A percentile compares a stretch with the other conserved stretches of the same genome.
Conservation (phyloP, 177 flowering plant species). For the Vitis hybrid region DNA sequence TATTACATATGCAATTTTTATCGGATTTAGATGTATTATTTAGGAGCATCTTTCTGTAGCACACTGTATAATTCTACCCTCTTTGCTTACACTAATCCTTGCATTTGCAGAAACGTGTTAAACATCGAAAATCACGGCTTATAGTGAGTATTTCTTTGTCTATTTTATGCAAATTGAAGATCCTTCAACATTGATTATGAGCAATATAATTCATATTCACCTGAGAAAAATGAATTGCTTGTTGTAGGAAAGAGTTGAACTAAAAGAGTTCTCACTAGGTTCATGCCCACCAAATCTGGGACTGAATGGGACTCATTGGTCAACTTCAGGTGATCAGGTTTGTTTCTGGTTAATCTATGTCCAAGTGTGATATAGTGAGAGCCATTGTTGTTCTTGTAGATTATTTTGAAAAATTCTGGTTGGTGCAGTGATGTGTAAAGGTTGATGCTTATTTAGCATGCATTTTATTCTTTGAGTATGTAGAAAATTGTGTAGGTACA, state of each 20-base stretch:
- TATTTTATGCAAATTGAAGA: background rate
- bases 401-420: background rate
- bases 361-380: too few species aligned
- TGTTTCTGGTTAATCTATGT: slow-evolving; percentile 22
- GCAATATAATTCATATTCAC: slow-evolving; percentile 4
- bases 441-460: too few species aligned
- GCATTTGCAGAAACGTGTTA: slow-evolving; percentile 75
- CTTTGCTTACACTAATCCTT: too few species aligned
- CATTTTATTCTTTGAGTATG: too few species aligned
- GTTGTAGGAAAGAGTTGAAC: slow-evolving; percentile 69
- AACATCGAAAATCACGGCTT: slow-evolving; percentile 63
- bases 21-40: too few species aligned
- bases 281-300: slow-evolving; percentile 79
- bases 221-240: background rate
- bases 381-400: too few species aligned
- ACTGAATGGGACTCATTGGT: slow-evolving; percentile 78
- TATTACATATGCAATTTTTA: too few species aligned
- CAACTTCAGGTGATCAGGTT: slow-evolving; percentile 81
- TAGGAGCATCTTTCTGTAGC: too few species aligned
- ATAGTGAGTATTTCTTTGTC: slow-evolving; percentile 52
- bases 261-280: slow-evolving; percentile 85
- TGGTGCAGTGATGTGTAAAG: background rate
- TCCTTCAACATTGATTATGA: too few species aligned
- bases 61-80: too few species aligned
- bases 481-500: too few species aligned